Base-by-base conservation (phyloP, 345 rosid genomes). In the Bruguiera sexangula region DNA sequence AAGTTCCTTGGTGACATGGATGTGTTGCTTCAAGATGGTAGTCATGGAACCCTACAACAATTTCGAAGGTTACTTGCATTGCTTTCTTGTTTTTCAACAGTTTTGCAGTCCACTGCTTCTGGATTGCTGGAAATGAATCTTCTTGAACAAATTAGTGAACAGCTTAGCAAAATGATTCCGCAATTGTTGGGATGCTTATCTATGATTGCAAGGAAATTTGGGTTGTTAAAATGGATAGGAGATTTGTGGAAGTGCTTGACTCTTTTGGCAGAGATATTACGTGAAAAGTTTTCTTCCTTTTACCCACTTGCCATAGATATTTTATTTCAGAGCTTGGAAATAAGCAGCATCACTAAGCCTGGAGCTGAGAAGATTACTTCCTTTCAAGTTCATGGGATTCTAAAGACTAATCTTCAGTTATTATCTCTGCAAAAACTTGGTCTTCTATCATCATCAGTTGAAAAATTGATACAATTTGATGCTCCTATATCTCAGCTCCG, bases 201-300 rank as follows among this genome's bases (percentile, higher is more conserved):
- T 62, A 65, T 85, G 78, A 85, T 93, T 62, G 98, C 97, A 75
- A 75, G 67, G 74, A 90, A 85, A 78, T 93, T 87, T 86, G 96
- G 96, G 63, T 93, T 96, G 96, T 83, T 88, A 60, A 87, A 85
- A 75, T 90, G 96, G 98, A 86, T 80, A 36, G 85, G 79, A 69
- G 91, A 93, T 79, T 82, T 83, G 8, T 93, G 93, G 96, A 89
- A 86, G 74, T 93, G 96, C 78, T 82, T 89, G 88, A 93, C 96
- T 54, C 92, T 90, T 34, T 82, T 90, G 87, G 98, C 97, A 57
- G 98, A 93, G 82, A 93, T 93, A 83, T 69, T 93, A 76, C 55
- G 90, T 21, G 92, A 93, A 78, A 85, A 83, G 63, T 90, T 90
- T 80, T 86, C 89, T 29, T 69, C 79, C 15, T 86, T 86, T 76